Evolutionary conservation across 345 rosid species (phyloP).

Genomic region (Viola odorata): DNA sequence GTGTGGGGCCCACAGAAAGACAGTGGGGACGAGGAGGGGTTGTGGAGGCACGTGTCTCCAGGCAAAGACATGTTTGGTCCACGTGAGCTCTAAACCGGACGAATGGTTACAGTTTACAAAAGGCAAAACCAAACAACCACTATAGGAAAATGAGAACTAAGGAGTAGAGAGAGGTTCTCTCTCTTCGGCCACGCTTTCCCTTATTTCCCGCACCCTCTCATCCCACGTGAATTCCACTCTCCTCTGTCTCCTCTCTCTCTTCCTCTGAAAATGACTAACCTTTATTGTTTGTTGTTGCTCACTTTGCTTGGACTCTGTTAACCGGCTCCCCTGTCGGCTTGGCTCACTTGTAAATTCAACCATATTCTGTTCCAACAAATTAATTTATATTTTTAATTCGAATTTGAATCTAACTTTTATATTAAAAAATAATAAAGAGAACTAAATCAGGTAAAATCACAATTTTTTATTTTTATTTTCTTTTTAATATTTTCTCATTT

Average conservation of each 20-base stretch:
- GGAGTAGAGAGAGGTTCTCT: slow-evolving; percentile 8
- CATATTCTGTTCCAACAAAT: too few species aligned
- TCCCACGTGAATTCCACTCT: slow-evolving; percentile 54
- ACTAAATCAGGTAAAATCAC: too few species aligned
- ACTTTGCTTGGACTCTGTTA: not conserved
- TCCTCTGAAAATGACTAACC: not conserved
- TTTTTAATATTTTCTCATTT: too few species aligned
- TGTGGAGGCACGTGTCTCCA: slow-evolving; percentile 42
- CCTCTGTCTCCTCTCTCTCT: slow-evolving; percentile 21
- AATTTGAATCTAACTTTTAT: too few species aligned
- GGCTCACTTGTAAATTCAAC: not conserved
- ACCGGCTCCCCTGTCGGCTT: not conserved
- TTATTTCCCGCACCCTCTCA: slow-evolving; percentile 20
- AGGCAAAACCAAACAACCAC: too few species aligned
- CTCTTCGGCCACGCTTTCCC: slow-evolving; percentile 25
- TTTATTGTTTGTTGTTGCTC: not conserved
- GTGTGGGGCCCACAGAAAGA: slow-evolving; percentile 20
- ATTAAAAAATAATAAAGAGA: too few species aligned
- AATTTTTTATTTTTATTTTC: too few species aligned
- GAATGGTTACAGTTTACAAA: too few species aligned
- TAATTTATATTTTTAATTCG: too few species aligned
- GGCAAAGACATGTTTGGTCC: slow-evolving; percentile 50
- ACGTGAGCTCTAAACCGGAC: slow-evolving; percentile 44
- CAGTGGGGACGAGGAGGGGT: slow-evolving; percentile 7
- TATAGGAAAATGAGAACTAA: not conserved